Conservation (phyloP, 352 stramenopile genomes). For the Peronospora destructor region DNA sequence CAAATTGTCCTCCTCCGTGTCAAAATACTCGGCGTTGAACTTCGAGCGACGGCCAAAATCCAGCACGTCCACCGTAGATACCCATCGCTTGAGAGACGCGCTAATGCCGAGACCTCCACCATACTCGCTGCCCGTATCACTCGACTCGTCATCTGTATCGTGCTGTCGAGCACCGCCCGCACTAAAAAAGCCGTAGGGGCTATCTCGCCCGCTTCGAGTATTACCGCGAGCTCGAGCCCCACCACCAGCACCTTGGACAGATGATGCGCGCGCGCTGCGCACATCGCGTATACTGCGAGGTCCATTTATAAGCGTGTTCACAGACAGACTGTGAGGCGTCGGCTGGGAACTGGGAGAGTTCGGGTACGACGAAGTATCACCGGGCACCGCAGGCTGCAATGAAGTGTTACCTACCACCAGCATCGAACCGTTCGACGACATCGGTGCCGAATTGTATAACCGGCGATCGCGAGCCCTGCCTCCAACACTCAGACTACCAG, state of each 20-base stretch:
- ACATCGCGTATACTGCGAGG: constrained; percentile 14
- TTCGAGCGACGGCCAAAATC: constrained; percentile 67
- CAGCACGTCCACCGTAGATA: constrained; percentile 59
- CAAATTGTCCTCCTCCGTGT: constrained; percentile 42
- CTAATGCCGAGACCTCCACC: constrained; percentile 40
- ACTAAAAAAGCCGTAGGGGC: constrained; percentile 31
- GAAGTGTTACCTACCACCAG: constrained; percentile 33
- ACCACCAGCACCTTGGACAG: constrained; percentile 17
- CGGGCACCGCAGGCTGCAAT: constrained; percentile 31
- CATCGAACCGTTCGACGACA: constrained; percentile 31
- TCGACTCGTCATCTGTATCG: constrained; percentile 35
- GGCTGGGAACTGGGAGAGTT: constrained; percentile 61
- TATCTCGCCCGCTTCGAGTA: constrained; percentile 29
- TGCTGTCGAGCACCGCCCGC: constrained; percentile 18
- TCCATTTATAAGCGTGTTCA: constrained; percentile 17
- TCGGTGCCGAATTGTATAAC: constrained; percentile 26
- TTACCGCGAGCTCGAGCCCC: constrained; percentile 14
- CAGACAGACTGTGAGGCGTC: constrained; percentile 37
- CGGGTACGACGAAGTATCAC: constrained; percentile 47
- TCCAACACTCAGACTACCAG: constrained; percentile 18
- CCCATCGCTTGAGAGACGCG: constrained; percentile 66
- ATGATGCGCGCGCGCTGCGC: constrained; percentile 21
- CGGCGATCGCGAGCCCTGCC: constrained; percentile 18
- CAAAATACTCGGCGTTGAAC: constrained; percentile 77
- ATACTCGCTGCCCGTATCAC: constrained; percentile 43